These are phyloP conservation scores for Myochromella boudieri DNA, from an alignment of 768 basidiomycete species.

Conservation along the genomic window DNA sequence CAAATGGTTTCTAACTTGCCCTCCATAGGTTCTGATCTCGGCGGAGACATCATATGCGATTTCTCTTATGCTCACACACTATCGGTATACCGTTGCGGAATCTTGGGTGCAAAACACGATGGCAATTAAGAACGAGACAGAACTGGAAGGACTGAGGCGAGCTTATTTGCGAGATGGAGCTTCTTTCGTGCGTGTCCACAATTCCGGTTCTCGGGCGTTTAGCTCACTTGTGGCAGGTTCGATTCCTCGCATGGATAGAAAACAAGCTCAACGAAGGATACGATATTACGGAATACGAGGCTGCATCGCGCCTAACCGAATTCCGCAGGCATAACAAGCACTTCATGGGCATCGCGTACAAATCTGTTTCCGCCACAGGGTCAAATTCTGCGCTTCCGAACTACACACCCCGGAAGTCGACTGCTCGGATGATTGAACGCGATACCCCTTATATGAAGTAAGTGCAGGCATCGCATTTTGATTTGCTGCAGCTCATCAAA, in stretches of 20 bases:
- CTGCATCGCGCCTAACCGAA: conserved; percentile 79
- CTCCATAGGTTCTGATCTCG: conserved; percentile 57
- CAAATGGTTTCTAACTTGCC: conserved; percentile 1
- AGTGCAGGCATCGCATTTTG: conserved; percentile 27
- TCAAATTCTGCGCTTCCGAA: conserved; percentile 94
- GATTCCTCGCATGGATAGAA: conserved; percentile 92
- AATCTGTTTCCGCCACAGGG: conserved; percentile 87
- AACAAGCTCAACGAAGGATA: conserved; percentile 73
- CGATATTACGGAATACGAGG: conserved; percentile 90
- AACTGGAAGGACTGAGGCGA: conserved; percentile 77
- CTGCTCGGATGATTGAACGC: conserved; percentile 72
- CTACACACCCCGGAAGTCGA: conserved; percentile 74
- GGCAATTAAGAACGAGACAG: conserved; percentile 85
- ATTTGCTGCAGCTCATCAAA: not conserved
- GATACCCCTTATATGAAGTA: conserved; percentile 89
- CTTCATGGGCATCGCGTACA: conserved; percentile 85
- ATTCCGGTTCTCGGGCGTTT: conserved; percentile 9
- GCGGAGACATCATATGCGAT: conserved; percentile 81
- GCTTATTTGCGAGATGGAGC: conserved; percentile 92
- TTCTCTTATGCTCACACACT: conserved; percentile 80
- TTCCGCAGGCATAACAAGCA: conserved; percentile 69
- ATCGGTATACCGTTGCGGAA: conserved; percentile 72
- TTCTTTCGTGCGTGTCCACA: conserved; percentile 57
- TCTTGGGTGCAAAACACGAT: conserved; percentile 76
- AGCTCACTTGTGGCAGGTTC: conserved; percentile 38